Evolutionary conservation across 31 red algal genomes (phyloP).

Genomic region (Asparagopsis taxiformis): DNA sequence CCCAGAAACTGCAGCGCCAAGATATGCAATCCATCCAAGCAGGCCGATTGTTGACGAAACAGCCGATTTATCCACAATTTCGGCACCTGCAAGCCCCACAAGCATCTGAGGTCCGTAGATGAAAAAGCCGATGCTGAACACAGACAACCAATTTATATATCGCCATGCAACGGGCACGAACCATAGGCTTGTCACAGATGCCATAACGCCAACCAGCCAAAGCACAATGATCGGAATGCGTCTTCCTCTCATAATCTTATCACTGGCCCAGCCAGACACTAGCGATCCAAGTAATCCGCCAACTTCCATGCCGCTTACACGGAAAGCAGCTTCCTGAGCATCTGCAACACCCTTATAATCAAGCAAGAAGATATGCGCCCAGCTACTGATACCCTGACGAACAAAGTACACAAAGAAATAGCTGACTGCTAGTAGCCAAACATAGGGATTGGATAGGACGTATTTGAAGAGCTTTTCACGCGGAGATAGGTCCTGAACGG

Average conservation of each 20-base stretch:
- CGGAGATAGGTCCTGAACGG: conserved; percentile 5
- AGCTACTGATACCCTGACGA: conserved; percentile 86
- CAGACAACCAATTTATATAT: conserved; percentile 75
- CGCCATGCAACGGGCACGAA: conserved; percentile 77
- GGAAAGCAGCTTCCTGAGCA: conserved; percentile 97
- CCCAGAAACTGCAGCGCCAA: conserved; percentile 91
- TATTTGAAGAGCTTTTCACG: conserved; percentile 72
- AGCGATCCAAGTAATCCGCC: conserved; percentile 93
- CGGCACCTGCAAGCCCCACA: conserved; percentile 92
- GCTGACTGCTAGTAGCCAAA: conserved; percentile 89
- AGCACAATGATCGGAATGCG: conserved; percentile 95
- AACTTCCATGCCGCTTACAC: conserved; percentile 98
- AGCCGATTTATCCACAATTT: conserved; percentile 83
- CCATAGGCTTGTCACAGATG: conserved; percentile 70
- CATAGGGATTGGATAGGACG: conserved; percentile 95
- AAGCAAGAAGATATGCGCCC: conserved; percentile 94
- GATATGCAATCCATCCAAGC: conserved; percentile 97
- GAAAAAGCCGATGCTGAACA: conserved; percentile 98
- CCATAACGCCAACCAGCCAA: conserved; percentile 91
- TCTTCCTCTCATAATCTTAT: conserved; percentile 92
- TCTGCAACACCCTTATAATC: conserved; percentile 93
- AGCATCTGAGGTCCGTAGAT: conserved; percentile 99
- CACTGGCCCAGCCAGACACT: conserved; percentile 90
- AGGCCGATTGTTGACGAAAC: conserved; percentile 94
- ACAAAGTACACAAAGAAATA: conserved; percentile 99